Evolutionary conservation across 2,329 filamentous ascomycete genomes (phyloP).

Genomic region (Ophiostoma himal-ulmi): DNA sequence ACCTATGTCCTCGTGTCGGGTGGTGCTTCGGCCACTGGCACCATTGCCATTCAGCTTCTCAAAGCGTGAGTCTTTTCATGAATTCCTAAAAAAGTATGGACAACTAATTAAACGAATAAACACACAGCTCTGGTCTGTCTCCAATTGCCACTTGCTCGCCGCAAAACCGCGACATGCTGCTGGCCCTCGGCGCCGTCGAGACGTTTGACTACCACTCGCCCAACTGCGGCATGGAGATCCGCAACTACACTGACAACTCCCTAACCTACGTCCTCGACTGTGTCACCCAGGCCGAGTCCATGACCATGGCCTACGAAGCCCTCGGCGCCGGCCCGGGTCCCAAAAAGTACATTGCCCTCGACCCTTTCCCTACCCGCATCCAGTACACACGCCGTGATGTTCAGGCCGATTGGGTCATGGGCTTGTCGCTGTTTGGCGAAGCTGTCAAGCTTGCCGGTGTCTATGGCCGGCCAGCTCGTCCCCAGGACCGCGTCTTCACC

Average conservation of each 20-base stretch:
- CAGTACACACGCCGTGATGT: slow-evolving; percentile 24
- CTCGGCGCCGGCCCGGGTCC: slow-evolving; percentile 19
- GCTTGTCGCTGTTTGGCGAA: slow-evolving; percentile 21
- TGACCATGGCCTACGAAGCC: slow-evolving; percentile 24
- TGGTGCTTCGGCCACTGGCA: slow-evolving; percentile 36
- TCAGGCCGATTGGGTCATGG: slow-evolving; percentile 22
- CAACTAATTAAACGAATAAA: neutral
- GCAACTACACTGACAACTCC: slow-evolving; percentile 24
- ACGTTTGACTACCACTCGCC: slow-evolving; percentile 26
- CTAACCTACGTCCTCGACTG: slow-evolving; percentile 26
- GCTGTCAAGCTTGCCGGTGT: slow-evolving; percentile 22
- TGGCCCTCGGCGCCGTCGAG: slow-evolving; percentile 23
- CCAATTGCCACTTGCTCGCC: slow-evolving; percentile 26
- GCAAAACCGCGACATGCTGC: slow-evolving; percentile 19
- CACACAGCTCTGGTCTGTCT: slow-evolving; percentile 18
- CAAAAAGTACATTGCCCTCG: slow-evolving; percentile 23
- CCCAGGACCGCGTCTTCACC: slow-evolving; percentile 23
- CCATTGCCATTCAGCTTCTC: slow-evolving; percentile 36
- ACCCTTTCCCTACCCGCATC: slow-evolving; percentile 22
- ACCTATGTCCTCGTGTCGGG: slow-evolving; percentile 36
- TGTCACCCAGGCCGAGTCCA: slow-evolving; percentile 23
- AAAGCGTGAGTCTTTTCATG: slow-evolving; percentile 28
- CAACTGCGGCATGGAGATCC: slow-evolving; percentile 26
- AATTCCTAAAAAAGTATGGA: neutral
- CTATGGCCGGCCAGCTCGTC: slow-evolving; percentile 22